Percentiles rank a stretch among this genome's conserved stretches.
phyloP scores from a whole-genome alignment of 306 rosid species.

The Calophaca sinica region DNA sequence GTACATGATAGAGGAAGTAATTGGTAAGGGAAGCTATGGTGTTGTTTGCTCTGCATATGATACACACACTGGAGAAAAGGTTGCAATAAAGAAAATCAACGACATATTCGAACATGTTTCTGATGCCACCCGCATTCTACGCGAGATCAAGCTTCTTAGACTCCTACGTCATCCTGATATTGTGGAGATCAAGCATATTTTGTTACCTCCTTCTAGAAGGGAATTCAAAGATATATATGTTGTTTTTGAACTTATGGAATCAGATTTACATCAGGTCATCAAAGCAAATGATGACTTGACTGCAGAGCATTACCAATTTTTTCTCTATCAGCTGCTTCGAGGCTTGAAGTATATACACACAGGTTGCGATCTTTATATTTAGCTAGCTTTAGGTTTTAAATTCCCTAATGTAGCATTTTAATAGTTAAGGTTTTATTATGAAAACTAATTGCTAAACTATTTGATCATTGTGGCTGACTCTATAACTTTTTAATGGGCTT shows the following conservation, averaged over 20 bases:
- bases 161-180: slow-evolving; percentile 93
- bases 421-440: slow-evolving; percentile 9
- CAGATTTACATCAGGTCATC: slow-evolving; percentile 98
- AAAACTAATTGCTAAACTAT: slow-evolving; percentile 44
- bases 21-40: slow-evolving; percentile 99
- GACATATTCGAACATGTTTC: slow-evolving; percentile 99
- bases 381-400: slow-evolving; percentile 8
- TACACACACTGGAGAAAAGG: slow-evolving; percentile 90
- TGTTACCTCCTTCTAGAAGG: slow-evolving; percentile 98
- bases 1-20: slow-evolving; percentile 98
- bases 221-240: slow-evolving; percentile 99
- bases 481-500: slow-evolving; percentile 49
- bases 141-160: slow-evolving; percentile 97
- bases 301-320: slow-evolving; percentile 96
- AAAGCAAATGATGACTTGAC: slow-evolving; percentile 99
- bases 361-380: slow-evolving; percentile 60
- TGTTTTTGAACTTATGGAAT: slow-evolving; percentile 99
- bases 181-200: slow-evolving; percentile 98
- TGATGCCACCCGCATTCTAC: slow-evolving; percentile 97
- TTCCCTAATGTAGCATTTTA: slow-evolving; percentile 23
- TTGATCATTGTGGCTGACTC: slow-evolving; percentile 48
- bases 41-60: slow-evolving; percentile 99
- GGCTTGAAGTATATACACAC: slow-evolving; percentile 98
- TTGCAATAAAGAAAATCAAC: slow-evolving; percentile 95
- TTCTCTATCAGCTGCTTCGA: slow-evolving; percentile 98